Percentiles rank a stretch among this genome's conserved stretches.
Evolutionary conservation across 1,284 basidiomycete species (phyloP).

Genomic region (Moesziomyces globuligerus): DNA sequence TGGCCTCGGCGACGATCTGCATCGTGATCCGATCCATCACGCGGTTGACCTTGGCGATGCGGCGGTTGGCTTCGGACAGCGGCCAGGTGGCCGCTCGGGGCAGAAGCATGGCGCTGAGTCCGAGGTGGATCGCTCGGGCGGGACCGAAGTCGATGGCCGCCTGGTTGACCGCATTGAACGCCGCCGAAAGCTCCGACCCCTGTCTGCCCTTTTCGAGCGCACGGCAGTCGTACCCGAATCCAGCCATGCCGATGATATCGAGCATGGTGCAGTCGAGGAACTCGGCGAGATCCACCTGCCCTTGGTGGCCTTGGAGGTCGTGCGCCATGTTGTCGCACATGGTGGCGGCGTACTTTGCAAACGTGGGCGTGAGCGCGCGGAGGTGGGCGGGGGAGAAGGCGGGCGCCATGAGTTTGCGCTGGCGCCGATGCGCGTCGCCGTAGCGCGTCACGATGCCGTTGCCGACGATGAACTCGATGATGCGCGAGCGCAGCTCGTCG

Average conservation of each 20-base stretch:
- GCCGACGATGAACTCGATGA: slow-evolving; percentile 46
- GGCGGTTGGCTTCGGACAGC: slow-evolving; percentile 29
- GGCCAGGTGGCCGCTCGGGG: slow-evolving; percentile 33
- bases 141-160: slow-evolving; percentile 44
- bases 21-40: slow-evolving; percentile 38
- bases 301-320: slow-evolving; percentile 1
- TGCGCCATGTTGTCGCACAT: slow-evolving; percentile 45
- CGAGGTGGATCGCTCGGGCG: slow-evolving; percentile 30
- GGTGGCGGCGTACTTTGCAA: slow-evolving; percentile 41
- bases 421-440: slow-evolving; percentile 41
- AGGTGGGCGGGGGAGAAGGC: slow-evolving; percentile 53
- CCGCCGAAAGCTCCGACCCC: slow-evolving; percentile 26
- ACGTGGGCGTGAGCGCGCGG: slow-evolving; percentile 38
- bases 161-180: slow-evolving; percentile 44
- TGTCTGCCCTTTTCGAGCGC: slow-evolving; percentile 50
- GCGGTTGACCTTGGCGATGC: slow-evolving; percentile 27
- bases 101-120: slow-evolving; percentile 29
- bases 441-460: slow-evolving; percentile 40
- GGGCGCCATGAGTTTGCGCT: slow-evolving; percentile 53
- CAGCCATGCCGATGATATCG: slow-evolving; percentile 64
- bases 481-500: slow-evolving; percentile 25
- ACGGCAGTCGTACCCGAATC: slow-evolving; percentile 56
- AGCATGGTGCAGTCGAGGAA: slow-evolving; percentile 55
- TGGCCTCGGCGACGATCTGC: slow-evolving; percentile 29
- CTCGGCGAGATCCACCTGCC: slow-evolving; percentile 44